Evolutionary conservation across 1,284 basidiomycete genomes (phyloP).

Genomic region (Abortiporus biennis): DNA sequence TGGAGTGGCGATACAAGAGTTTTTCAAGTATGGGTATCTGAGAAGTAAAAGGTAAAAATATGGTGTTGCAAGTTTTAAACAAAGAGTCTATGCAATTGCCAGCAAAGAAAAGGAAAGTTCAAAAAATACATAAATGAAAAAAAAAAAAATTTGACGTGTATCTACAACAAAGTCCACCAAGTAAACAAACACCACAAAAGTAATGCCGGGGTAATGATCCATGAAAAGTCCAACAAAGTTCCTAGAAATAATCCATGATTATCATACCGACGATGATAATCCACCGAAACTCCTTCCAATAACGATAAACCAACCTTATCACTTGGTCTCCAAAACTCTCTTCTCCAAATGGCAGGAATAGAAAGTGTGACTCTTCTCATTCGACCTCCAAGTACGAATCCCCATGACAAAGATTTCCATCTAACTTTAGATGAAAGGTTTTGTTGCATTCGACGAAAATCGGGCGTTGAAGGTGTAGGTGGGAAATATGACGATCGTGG

Average conservation of each 20-base stretch:
- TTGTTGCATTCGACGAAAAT: neutral
- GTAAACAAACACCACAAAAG: conserved; percentile 15
- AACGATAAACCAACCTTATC: neutral
- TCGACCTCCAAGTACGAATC: conserved; percentile 6
- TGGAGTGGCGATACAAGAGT: no score
- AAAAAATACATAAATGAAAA: no score
- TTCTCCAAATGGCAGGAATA: conserved; percentile 1
- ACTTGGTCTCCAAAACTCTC: neutral
- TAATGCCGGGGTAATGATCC: conserved; percentile 15
- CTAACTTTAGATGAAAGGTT: neutral
- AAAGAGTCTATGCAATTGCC: no score
- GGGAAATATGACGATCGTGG: neutral
- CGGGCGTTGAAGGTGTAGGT: neutral
- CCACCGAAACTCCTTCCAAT: neutral
- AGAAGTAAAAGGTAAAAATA: no score
- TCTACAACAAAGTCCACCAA: conserved; percentile 11
- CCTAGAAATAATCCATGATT: conserved; percentile 6
- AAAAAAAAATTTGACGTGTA: no score
- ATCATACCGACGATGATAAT: conserved; percentile 3
- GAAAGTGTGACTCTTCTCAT: conserved; percentile 4
- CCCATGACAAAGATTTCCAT: conserved; percentile 4
- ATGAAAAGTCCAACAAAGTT: conserved; percentile 12
- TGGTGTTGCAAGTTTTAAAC: no score
- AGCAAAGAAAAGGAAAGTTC: no score
- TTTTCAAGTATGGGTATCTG: no score